Percentiles rank a stretch among this genome's conserved stretches.
phyloP scores from a whole-genome alignment of 345 rosid species.

The Triadica sebifera region DNA sequence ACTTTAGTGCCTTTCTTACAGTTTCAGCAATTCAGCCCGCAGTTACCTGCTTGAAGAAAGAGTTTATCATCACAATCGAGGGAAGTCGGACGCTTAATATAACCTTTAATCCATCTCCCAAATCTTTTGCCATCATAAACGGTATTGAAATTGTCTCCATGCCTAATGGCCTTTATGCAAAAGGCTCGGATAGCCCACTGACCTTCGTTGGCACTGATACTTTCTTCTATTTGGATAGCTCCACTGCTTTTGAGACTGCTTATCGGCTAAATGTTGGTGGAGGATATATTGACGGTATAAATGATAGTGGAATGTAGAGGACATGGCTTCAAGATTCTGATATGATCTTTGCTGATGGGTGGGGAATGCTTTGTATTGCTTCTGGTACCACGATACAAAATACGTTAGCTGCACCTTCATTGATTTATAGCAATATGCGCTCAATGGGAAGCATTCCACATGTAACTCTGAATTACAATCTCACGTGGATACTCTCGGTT shows the following conservation, averaged over 20 bases:
- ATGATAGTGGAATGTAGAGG: no score
- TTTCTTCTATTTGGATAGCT: constrained; percentile 4
- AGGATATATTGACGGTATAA: neutral
- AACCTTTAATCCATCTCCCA: neutral
- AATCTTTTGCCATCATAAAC: constrained; percentile 8
- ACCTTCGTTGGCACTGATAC: neutral
- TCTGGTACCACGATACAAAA: no score
- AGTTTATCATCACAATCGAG: neutral
- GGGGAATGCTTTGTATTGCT: no score
- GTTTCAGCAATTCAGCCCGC: neutral
- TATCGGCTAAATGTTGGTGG: constrained; percentile 33
- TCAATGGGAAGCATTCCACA: no score
- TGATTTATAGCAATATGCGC: no score
- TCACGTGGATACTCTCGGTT: no score
- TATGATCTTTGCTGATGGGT: no score
- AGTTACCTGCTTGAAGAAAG: neutral
- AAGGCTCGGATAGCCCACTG: neutral
- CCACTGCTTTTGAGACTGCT: neutral
- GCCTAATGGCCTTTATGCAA: neutral
- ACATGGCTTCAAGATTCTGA: no score
- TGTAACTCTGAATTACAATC: no score
- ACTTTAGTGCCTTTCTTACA: constrained; percentile 15
- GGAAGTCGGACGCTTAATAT: neutral
- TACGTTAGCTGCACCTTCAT: no score
- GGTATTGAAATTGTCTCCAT: constrained; percentile 6